Percentiles rank a stretch among this genome's conserved stretches.
phyloP scores from a whole-genome alignment of 2,329 filamentous ascomycete genomes.

The Dactylellina leptospora region DNA sequence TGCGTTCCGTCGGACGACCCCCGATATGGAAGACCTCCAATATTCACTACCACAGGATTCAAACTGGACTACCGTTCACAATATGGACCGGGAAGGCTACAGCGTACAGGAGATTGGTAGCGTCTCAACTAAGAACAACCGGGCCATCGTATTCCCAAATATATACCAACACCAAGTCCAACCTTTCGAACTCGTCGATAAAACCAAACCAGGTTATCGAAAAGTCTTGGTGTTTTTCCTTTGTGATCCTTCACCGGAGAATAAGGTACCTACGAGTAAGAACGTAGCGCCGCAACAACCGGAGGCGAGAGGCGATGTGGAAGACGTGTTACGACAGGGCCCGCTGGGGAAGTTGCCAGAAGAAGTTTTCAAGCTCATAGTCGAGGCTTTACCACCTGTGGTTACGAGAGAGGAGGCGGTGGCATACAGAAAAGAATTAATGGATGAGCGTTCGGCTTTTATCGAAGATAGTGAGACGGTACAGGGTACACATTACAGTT shows the following conservation, averaged over 20 bases:
- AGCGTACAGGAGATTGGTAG: slow-evolving; percentile 42
- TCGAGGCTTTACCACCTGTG: slow-evolving; percentile 50
- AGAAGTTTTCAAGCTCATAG: slow-evolving; percentile 54
- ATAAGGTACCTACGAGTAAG: slow-evolving; percentile 22
- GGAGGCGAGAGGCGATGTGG: slow-evolving; percentile 24
- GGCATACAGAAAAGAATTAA: slow-evolving; percentile 60
- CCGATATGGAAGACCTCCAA: slow-evolving; percentile 15
- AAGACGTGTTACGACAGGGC: slow-evolving; percentile 9
- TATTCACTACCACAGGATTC: slow-evolving; percentile 26
- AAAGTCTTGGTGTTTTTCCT: slow-evolving; percentile 50
- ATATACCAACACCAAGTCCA: slow-evolving; percentile 48
- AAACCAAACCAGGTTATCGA: slow-evolving; percentile 37
- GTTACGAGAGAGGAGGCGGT: slow-evolving; percentile 61
- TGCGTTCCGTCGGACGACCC: slow-evolving; percentile 63
- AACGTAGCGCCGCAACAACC: slow-evolving; percentile 46
- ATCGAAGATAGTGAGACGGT: slow-evolving; percentile 23
- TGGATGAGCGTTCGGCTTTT: slow-evolving; percentile 60
- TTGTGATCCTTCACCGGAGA: slow-evolving; percentile 56
- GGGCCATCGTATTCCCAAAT: slow-evolving; percentile 46
- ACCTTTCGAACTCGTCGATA: slow-evolving; percentile 51
- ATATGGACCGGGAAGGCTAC: slow-evolving; percentile 24
- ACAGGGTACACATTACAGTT: slow-evolving; percentile 17
- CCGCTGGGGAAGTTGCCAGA: slow-evolving; percentile 46
- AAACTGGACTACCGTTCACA: slow-evolving; percentile 30
- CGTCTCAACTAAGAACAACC: slow-evolving; percentile 27